Percentiles rank a stretch among this genome's conserved stretches.
Evolutionary conservation across 177 flowering plant genomes (phyloP).

Genomic region (Vitis hybrid): DNA sequence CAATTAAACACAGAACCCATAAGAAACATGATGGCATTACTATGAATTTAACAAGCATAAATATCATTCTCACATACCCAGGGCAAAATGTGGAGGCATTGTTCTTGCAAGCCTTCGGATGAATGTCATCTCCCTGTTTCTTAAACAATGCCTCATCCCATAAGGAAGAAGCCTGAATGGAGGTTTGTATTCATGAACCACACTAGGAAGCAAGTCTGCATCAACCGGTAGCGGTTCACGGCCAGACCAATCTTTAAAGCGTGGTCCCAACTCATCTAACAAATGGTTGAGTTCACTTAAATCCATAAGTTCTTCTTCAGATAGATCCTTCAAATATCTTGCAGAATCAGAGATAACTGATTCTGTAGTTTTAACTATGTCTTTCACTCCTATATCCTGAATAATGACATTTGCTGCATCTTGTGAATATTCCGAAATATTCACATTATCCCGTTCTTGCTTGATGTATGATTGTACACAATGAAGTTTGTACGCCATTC

Average conservation of each 20-base stretch:
- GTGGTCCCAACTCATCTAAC: conserved; percentile 82
- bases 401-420: conserved; percentile 14
- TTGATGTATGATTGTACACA: conserved; percentile 61
- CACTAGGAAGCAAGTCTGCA: conserved; percentile 85
- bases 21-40: conserved; percentile 3
- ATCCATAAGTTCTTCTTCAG: conserved; percentile 47
- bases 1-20: neutral
- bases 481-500: conserved; percentile 71
- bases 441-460: conserved; percentile 20
- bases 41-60: neutral
- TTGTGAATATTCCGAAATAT: conserved; percentile 10
- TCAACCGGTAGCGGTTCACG: conserved; percentile 80
- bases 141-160: conserved; percentile 49
- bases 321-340: conserved; percentile 26
- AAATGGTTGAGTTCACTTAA: conserved; percentile 51
- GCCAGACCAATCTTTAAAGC: conserved; percentile 86
- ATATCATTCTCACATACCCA: conserved; percentile 51
- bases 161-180: conserved; percentile 83
- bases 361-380: conserved; percentile 10
- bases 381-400: conserved; percentile 14
- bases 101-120: conserved; percentile 72
- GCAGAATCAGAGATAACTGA: conserved; percentile 25
- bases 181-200: conserved; percentile 61
- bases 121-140: conserved; percentile 56
- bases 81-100: conserved; percentile 87